phyloP scores from a whole-genome alignment of 106 monocot species.

The Phalaenopsis aphrodite region DNA sequence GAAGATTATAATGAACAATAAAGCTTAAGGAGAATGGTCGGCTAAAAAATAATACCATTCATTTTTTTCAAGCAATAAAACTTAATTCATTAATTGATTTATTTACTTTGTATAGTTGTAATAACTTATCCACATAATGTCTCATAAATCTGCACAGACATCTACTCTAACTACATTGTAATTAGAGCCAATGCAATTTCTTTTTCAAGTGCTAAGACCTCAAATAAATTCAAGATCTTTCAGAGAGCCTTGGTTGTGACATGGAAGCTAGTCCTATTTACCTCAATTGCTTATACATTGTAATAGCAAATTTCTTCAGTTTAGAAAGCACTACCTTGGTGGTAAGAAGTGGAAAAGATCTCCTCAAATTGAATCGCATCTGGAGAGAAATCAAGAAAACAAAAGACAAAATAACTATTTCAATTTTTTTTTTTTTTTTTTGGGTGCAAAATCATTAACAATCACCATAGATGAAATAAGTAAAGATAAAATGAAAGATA shows the following conservation, averaged over 20 bases:
- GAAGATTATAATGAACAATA: not conserved
- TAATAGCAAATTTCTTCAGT: not conserved
- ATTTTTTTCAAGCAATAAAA: not conserved
- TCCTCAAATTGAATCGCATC: constrained; percentile 97
- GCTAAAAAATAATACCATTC: not conserved
- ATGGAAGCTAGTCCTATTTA: not conserved
- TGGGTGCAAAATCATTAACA: not conserved
- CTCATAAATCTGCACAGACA: not conserved
- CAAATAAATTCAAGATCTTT: not conserved
- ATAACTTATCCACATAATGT: not conserved
- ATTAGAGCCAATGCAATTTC: not conserved
- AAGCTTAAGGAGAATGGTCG: not conserved
- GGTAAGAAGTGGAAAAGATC: constrained; percentile 83
- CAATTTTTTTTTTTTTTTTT: not conserved
- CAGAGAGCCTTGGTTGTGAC: not conserved
- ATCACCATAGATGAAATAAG: not conserved
- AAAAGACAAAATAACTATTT: not conserved
- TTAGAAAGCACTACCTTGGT: constrained; percentile 58
- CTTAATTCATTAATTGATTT: not conserved
- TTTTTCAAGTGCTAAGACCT: not conserved
- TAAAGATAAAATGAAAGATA: not conserved
- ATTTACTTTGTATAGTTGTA: not conserved
- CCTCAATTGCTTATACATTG: not conserved
- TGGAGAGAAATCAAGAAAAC: constrained; percentile 12
- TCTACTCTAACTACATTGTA: not conserved